phyloP scores from a whole-genome alignment of 768 basidiomycete species.

The Leccinum boreale region DNA sequence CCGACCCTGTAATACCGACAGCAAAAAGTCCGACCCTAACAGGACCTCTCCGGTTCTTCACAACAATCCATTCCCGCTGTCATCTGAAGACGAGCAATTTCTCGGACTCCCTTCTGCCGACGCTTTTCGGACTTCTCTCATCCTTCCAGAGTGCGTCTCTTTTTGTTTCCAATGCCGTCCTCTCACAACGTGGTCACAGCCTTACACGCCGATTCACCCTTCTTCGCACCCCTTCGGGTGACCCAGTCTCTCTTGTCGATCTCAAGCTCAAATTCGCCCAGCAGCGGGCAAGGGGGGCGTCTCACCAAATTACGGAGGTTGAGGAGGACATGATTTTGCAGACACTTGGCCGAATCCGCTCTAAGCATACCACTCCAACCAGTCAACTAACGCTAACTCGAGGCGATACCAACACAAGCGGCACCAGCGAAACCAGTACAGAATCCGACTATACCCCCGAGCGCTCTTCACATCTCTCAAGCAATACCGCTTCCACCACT shows the following conservation, averaged over 20 bases:
- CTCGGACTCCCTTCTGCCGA: slow-evolving; percentile 62
- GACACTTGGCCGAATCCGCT: slow-evolving; percentile 56
- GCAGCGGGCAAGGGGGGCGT: slow-evolving; percentile 67
- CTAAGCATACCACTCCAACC: slow-evolving; percentile 28
- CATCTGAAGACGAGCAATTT: slow-evolving; percentile 38
- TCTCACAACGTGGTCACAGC: slow-evolving; percentile 39
- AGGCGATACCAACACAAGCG: slow-evolving; percentile 16
- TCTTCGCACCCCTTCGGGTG: slow-evolving; percentile 64
- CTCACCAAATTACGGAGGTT: slow-evolving; percentile 70
- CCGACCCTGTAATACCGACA: slow-evolving; percentile 34
- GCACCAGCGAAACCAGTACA: slow-evolving; percentile 13
- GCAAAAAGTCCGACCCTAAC: slow-evolving; percentile 73
- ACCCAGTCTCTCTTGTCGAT: slow-evolving; percentile 62
- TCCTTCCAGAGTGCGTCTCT: slow-evolving; percentile 73
- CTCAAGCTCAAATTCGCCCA: slow-evolving; percentile 67
- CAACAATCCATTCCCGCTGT: slow-evolving; percentile 26
- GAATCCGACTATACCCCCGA: slow-evolving; percentile 33
- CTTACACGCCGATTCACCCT: slow-evolving; percentile 81
- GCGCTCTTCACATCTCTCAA: slow-evolving; percentile 33
- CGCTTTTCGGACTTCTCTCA: slow-evolving; percentile 85
- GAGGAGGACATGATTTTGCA: slow-evolving; percentile 85
- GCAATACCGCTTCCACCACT: slow-evolving; percentile 36
- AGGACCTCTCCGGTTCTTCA: slow-evolving; percentile 46
- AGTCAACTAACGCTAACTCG: slow-evolving; percentile 11
- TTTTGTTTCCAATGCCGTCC: slow-evolving; percentile 1